Base-by-base conservation (phyloP, 345 rosid genomes). In the Aurinia saxatilis region DNA sequence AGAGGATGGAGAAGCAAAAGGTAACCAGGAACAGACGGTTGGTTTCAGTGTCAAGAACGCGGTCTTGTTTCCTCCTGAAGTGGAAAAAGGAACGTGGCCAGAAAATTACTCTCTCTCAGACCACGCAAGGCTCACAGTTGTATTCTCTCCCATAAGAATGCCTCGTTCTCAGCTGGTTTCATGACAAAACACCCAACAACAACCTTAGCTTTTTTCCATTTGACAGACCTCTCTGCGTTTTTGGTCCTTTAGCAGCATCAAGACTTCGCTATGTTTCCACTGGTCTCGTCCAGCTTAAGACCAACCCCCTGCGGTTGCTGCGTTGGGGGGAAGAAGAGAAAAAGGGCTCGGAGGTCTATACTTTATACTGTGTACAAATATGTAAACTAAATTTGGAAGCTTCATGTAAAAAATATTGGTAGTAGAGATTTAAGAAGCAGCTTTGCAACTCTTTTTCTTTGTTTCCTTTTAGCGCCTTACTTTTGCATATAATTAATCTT, bases 31-130 rank as follows among this genome's bases (percentile, higher is more conserved):
- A 71, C 93, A 89, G 70, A 75, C 83, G 7, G 75, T 80, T 49
- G 91, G 95, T 37, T 80, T 87, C 31, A 72, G 78, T 2, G 89
- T 87, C 19, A 83, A 87, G 65, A 77, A 84, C 65, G 95, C 95
- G 18, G 85, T 80, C 23, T 79, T 87, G 18, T 87, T 75, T 67
- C 95, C 95, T 19, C 81, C 85, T 6, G 95, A 84, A 77, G 91
- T 76, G 2, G 95, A 87, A 70, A 81, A 77, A 62, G 95, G 89
- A 51, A 61, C 55, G 63, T 87, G 89, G 91, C 95, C 95, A 0
- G 81, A 85, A 66, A 75, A 84, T 46, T 87, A 84, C 73, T 82
- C 81, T 16, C 89, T 87, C 10, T 87, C 95, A 2, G 91, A 87
- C 38, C 95, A 84, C 59, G 91, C 91, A 9, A 75, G 82, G 30